Percentiles rank a stretch among this genome's conserved stretches.
Conservation (phyloP, 805 yeast species). For the Geotrichum ghanense region DNA sequence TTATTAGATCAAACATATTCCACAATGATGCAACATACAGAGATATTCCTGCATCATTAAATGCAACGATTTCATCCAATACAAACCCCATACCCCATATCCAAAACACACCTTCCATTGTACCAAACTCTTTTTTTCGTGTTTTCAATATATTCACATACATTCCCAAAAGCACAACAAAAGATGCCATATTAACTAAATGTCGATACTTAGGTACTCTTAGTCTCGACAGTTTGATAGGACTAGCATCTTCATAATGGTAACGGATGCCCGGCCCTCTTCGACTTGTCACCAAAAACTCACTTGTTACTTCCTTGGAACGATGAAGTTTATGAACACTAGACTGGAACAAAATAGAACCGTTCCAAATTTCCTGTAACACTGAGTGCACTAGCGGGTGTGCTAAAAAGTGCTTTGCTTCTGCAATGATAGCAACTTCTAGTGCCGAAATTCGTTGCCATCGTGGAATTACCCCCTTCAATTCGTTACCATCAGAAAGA, state of each 20-base stretch:
- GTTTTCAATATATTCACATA: constrained; percentile 20
- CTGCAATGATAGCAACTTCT: constrained; percentile 41
- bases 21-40: constrained; percentile 40
- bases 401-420: constrained; percentile 39
- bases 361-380: constrained; percentile 39
- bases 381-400: constrained; percentile 40
- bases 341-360: constrained; percentile 34
- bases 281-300: constrained; percentile 18
- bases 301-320: constrained; percentile 19
- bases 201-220: constrained; percentile 30
- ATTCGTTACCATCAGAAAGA: constrained; percentile 20
- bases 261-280: constrained; percentile 27
- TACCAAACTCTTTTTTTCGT: constrained; percentile 10
- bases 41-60: constrained; percentile 34
- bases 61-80: constrained; percentile 34
- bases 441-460: constrained; percentile 35
- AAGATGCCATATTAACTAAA: constrained; percentile 21
- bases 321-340: constrained; percentile 27
- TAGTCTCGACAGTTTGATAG: constrained; percentile 28
- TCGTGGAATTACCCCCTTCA: constrained; percentile 16
- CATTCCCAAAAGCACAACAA: constrained; percentile 22
- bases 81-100: constrained; percentile 36
- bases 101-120: constrained; percentile 32
- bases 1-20: constrained; percentile 38
- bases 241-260: constrained; percentile 24